Base-by-base conservation (phyloP, 257 asterid species). In the Rehmannia glutinosa region DNA sequence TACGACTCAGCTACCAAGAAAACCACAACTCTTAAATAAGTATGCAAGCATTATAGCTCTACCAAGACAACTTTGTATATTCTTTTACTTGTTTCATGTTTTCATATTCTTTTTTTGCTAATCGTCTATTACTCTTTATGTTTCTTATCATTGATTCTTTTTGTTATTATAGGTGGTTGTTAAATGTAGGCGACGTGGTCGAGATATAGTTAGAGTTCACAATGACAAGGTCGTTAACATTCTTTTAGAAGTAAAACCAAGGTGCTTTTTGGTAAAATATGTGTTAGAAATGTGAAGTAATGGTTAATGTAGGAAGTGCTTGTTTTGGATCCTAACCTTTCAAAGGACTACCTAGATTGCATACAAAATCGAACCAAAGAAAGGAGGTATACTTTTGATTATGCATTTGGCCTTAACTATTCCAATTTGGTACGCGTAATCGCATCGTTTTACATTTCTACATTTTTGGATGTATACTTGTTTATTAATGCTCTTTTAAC, bases 281-380 rank as follows among this genome's bases (percentile, higher is more conserved):
- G 33, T 66, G 62, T 69, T 62, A 64, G 39, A 53, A 41, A 72
- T 45, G 12, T 71, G 66, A 70, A 56, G 28, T 59, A 39, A 67
- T 73, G 50, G 20, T 33, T 62, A 74, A 67, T 83, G 84, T 71
- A 91, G 98, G 95, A 91, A 73, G 89, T 91, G 60, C 78, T 83
- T 71, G 83, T 91, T 47, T 75, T 91, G 82, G 98, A 91, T 85
- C 98, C 98, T 52, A 96, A 91, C 82, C 82, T 89, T 66, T 82
- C 96, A 6, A 91, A 91, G 84, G 85, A 78, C 76, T 91, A 91
- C 79, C 77, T 91, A 28, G 98, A 89, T 42, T 92, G 87, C 60
- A 78, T 86, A 56, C 96, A 87, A 50, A 53, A 87, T 68, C 84
- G 96, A 69, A 83, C 90, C 59, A 91, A 89, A 76, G 94, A 91